These are phyloP conservation scores for Xylaria castorea DNA, from an alignment of 495 filamentous ascomycete species.

Conservation along the genomic window DNA sequence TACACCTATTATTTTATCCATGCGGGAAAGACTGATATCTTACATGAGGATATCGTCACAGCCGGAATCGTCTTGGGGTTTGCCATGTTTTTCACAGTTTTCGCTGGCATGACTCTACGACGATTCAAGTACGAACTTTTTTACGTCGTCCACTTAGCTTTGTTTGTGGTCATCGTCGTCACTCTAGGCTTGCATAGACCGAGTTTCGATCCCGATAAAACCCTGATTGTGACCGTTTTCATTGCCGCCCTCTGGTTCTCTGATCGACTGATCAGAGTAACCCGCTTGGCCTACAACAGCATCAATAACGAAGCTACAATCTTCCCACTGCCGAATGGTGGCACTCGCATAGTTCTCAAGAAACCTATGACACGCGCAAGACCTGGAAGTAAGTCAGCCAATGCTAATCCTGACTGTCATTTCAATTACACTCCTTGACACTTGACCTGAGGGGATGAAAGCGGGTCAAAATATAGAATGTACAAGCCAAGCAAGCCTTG, in stretches of 20 bases:
- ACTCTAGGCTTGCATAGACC: constrained; percentile 62
- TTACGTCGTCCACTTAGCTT: constrained; percentile 60
- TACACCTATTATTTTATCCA: constrained; percentile 51
- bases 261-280: constrained; percentile 59
- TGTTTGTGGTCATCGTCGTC: constrained; percentile 59
- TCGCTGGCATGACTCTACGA: constrained; percentile 50
- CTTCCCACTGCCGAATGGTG: constrained; percentile 61
- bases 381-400: constrained; percentile 49
- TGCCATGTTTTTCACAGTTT: constrained; percentile 48
- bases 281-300: constrained; percentile 56
- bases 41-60: constrained; percentile 49
- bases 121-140: constrained; percentile 63
- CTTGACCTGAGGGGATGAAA: not conserved
- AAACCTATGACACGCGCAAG: constrained; percentile 51
- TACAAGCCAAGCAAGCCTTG: too few species aligned
- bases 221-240: constrained; percentile 53
- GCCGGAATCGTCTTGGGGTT: constrained; percentile 58
- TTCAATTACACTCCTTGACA: not conserved
- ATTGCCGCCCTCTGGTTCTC: constrained; percentile 55
- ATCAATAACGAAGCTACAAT: constrained; percentile 62
- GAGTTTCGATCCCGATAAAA: constrained; percentile 45
- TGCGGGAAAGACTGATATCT: constrained; percentile 32
- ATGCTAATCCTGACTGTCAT: not conserved
- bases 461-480: not conserved
- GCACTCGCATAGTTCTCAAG: constrained; percentile 61